Percentiles rank a stretch among this genome's conserved stretches.
phyloP scores from a whole-genome alignment of 768 basidiomycete species.

The Podaxis mareebaensis region DNA sequence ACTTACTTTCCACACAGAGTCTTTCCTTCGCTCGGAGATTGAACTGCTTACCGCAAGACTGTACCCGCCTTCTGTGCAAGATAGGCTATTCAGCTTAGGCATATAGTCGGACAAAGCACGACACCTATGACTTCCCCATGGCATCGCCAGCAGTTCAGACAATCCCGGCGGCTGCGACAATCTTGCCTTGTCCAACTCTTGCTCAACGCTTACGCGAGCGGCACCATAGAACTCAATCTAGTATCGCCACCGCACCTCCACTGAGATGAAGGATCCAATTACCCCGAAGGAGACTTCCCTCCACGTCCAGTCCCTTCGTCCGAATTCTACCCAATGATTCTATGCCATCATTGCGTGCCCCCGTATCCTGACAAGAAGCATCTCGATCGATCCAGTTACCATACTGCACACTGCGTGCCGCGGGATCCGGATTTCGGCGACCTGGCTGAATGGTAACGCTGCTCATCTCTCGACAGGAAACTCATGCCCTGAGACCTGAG shows the following conservation, averaged over 20 bases:
- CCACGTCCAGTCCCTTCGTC: background rate
- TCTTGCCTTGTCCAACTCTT: background rate
- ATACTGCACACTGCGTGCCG: conserved; percentile 2
- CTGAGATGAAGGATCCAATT: background rate
- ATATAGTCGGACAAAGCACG: conserved; percentile 4
- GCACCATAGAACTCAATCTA: background rate
- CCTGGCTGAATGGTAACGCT: background rate
- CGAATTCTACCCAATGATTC: background rate
- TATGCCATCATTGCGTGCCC: background rate
- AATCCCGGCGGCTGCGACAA: background rate
- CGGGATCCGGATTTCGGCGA: conserved; percentile 7
- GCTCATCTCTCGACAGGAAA: background rate
- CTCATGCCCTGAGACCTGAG: conserved; percentile 4
- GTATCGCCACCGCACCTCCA: background rate
- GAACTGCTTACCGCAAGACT: background rate
- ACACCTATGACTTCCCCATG: background rate
- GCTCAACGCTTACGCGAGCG: background rate
- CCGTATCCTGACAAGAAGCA: conserved; percentile 2
- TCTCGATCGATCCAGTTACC: conserved; percentile 5
- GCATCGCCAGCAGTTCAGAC: background rate
- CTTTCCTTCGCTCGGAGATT: conserved; percentile 6
- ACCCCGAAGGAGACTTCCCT: conserved; percentile 4
- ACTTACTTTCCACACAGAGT: background rate
- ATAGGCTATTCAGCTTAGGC: conserved; percentile 10
- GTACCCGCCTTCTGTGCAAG: background rate